Base-by-base conservation (phyloP, 306 rosid species). In the Begonia loranthoides region DNA sequence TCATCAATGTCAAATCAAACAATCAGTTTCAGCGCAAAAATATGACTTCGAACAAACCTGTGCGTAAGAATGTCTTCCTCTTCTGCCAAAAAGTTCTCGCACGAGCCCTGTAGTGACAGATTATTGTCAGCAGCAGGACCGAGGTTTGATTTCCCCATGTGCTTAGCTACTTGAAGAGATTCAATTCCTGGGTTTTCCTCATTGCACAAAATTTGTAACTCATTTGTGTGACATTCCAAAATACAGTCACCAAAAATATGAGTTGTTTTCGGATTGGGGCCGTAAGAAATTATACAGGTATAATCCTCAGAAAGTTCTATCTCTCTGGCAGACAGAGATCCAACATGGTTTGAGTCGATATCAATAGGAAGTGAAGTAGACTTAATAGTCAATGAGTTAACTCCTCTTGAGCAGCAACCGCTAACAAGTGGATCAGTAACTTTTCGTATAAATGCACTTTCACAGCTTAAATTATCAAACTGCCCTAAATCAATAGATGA, bases 271-370 rank as follows among this genome's bases (percentile, higher is more conserved):
- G 87, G 96, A 54, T 87, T 80, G 59, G 94, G 96, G 66, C 96
- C 96, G 54, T 83, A 87, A 64, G 92, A 87, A 76, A 83, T 87
- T 67, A 87, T 80, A 61, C 96, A 80, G 47, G 96, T 83, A 69
- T 87, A 87, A 73, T 83, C 94, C 79, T 87, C 94, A 12, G 93
- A 87, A 47, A 83, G 94, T 70, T 84, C 88, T 51, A 87, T 83
- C 58, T 80, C 94, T 70, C 63, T 78, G 16, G 82, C 84, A 41
- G 94, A 72, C 47, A 87, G 80, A 12, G 81, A 77, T 58, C 79
- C 82, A 56, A 71, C 49, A 47, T 65, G 67, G 58, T 62, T 68
- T 52, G 74, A 67, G 61, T 66, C 78, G 22, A 83, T 61, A 52
- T 82, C 71, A 46, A 76, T 60, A 15, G 93, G 94, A 65, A 83